Conservation (phyloP, 352 stramenopile species). For the Phytophthora boehmeriae region DNA sequence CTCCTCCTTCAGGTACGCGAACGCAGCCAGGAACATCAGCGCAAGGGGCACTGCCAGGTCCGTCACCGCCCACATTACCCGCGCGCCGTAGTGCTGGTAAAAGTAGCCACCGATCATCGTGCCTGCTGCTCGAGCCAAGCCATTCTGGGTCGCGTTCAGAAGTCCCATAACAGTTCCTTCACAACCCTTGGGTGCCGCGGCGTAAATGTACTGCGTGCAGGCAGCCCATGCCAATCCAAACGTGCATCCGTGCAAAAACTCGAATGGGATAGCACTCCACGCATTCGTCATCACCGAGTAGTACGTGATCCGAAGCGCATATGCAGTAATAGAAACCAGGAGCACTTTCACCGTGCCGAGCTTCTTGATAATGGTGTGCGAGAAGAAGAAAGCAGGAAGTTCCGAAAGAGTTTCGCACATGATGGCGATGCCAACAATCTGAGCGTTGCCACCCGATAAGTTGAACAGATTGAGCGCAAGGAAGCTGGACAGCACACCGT, state of each 20-base stretch:
- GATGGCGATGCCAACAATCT: conserved; percentile 72
- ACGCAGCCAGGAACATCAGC: conserved; percentile 49
- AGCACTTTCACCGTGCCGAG: conserved; percentile 67
- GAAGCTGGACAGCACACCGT: conserved; percentile 73
- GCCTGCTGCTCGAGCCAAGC: conserved; percentile 49
- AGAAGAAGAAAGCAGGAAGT: conserved; percentile 78
- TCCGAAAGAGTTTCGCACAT: conserved; percentile 52
- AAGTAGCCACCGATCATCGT: conserved; percentile 65
- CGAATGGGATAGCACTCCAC: conserved; percentile 64
- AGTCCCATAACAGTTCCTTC: conserved; percentile 65
- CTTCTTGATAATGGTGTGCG: conserved; percentile 62
- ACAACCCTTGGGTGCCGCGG: conserved; percentile 40
- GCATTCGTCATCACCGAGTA: conserved; percentile 66
- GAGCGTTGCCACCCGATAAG: conserved; percentile 58
- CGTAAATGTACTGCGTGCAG: conserved; percentile 62
- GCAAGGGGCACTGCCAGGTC: conserved; percentile 58
- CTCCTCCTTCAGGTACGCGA: conserved; percentile 51
- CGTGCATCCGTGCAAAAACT: conserved; percentile 60
- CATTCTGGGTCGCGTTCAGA: conserved; percentile 64
- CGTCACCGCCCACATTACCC: conserved; percentile 60
- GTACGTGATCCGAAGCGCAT: conserved; percentile 55
- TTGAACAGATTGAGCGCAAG: conserved; percentile 80
- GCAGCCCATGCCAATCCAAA: conserved; percentile 62
- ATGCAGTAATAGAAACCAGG: conserved; percentile 52
- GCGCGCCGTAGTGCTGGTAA: conserved; percentile 58